Base-by-base conservation (phyloP, 1,139 yeast species). In the Kurtzmaniella quercitrusa region DNA sequence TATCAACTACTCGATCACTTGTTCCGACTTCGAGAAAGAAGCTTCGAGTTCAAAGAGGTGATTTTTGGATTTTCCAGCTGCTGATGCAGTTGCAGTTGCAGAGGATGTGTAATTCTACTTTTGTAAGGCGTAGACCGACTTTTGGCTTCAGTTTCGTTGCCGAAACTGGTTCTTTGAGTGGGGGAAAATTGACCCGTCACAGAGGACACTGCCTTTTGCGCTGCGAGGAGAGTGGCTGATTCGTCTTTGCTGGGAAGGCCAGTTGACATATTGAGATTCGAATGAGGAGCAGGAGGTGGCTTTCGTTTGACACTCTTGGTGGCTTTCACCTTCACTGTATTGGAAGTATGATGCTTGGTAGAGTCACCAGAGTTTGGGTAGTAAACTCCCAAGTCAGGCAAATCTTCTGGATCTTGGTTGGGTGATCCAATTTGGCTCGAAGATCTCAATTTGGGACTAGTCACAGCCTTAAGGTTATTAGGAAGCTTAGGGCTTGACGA, bases 171-270 rank as follows among this genome's bases (percentile, higher is more conserved):
- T 41, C 70, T 59, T 48, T 42, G 44, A 54, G 46, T 57, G 58
- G 41, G 57, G 54, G 8, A 63, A 54, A n/a, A 59, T 46, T 4
- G 9, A 65, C 53, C 43, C 59, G 23, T 19, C 7, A 19, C 60
- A 41, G 67, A 60, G 6, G 76, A 66, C 3, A 76, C 78, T 1
- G 78, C 79, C 45, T 70, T 58, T 48, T 70, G 70, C 1, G 77
- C 77, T 12, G 77, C 78, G 45, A 68, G 70, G 21, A 73, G 54
- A 48, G 59, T 65, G 3, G 62, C 73, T 40, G 56, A 55, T 8
- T 55, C 64, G 15, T 49, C 55, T 24, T 44, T 48, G 23, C 51
- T 54, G 23, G 62, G 58, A 24, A 69, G 57, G 0, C 74, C 74
- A 3, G 75, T 68, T 37, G 70, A 64, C 60, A 62, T 58, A 46